phyloP scores from a whole-genome alignment of 208 protist species.

The Leishmania amazonensis region DNA sequence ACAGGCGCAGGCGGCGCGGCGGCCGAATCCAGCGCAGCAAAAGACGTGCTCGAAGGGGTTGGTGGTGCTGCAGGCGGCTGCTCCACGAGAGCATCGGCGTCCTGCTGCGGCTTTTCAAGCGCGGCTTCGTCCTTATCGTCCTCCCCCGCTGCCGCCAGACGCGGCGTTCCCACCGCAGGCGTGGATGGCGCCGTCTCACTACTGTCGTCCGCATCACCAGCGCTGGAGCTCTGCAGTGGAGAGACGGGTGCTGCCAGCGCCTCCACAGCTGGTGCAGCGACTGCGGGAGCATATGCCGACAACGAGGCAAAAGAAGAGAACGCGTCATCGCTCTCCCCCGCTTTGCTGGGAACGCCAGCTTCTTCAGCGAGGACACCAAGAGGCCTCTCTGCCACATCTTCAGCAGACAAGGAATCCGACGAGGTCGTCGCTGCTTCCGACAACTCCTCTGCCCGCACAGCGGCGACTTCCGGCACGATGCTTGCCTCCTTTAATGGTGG shows the following conservation, averaged over 20 bases:
- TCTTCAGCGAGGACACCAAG: background rate
- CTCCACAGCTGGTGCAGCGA: background rate
- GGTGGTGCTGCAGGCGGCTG: background rate
- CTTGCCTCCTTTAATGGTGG: background rate
- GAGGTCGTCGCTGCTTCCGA: background rate
- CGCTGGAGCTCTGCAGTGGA: background rate
- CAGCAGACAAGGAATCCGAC: background rate
- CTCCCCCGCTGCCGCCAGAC: background rate
- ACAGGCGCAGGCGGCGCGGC: background rate
- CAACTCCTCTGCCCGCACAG: background rate
- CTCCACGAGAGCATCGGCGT: background rate
- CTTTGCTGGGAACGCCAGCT: background rate
- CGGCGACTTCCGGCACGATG: background rate
- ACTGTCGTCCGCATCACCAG: background rate
- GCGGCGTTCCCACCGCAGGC: background rate
- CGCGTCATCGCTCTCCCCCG: background rate
- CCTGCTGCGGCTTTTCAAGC: background rate
- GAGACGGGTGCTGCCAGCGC: background rate
- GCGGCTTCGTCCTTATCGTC: background rate
- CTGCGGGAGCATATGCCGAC: background rate
- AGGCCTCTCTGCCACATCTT: background rate
- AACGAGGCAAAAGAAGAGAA: background rate
- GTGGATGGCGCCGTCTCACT: background rate
- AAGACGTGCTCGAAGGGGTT: slow-evolving; percentile 12
- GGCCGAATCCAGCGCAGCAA: background rate